A percentile compares a stretch with the other conserved stretches of the same genome.
Evolutionary conservation across 1,284 basidiomycete species (phyloP).

Genomic region (Trichosporon sp.): DNA sequence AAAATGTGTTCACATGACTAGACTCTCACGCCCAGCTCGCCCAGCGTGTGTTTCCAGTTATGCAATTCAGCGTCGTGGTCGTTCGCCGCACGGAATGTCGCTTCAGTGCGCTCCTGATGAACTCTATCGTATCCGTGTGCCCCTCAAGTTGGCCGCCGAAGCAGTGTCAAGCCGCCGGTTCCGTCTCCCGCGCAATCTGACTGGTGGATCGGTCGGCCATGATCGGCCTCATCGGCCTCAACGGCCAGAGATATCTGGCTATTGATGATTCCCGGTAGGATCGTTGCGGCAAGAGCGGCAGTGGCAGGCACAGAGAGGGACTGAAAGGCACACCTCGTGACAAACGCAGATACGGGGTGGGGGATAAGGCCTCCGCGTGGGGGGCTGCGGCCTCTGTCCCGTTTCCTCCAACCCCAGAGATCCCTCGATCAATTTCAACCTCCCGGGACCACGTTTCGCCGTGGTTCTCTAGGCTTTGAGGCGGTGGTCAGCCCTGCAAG

Average conservation of each 20-base stretch:
- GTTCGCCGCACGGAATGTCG: neutral
- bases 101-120: neutral
- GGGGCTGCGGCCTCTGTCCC: neutral
- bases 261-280: neutral
- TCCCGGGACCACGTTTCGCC: neutral
- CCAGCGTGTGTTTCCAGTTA: neutral
- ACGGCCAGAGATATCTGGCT: neutral
- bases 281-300: neutral
- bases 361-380: neutral
- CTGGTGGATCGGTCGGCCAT: neutral
- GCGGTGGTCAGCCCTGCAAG: neutral
- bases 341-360: neutral
- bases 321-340: constrained; percentile 1
- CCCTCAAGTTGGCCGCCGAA: too few species aligned
- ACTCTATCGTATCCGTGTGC: neutral
- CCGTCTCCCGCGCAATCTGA: neutral
- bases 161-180: too few species aligned
- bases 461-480: neutral
- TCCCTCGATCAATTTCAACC: neutral
- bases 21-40: neutral
- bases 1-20: neutral
- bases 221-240: neutral
- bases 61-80: neutral
- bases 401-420: neutral
- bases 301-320: neutral